Base-by-base conservation (phyloP, 257 asterid genomes). In the Misopates orontium region DNA sequence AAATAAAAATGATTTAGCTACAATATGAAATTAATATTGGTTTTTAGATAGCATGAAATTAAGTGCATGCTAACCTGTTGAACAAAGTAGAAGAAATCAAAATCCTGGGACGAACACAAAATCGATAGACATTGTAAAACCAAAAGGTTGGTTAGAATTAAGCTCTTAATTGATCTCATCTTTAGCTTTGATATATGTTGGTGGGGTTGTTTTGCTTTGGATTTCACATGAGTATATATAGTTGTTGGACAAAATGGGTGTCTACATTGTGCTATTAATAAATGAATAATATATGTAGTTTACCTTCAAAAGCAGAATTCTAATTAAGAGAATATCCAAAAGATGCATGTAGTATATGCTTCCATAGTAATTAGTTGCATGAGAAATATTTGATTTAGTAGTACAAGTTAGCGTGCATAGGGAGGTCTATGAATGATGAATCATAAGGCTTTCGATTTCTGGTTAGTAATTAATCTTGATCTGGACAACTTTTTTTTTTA, bases 81-180 rank as follows among this genome's bases (percentile, higher is more conserved):
- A 58, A 81, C 90, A 17, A 89, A 83, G 76, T 87, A 87, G 85
- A 83, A 87, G 83, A 89, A 88, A 71, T 86, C 95, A 19, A 86
- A 88, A 66, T 76, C 85, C 50, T 78, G 82, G 14, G 83, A 78
- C 23, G 76, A 71, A 66, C 79, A 73, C 39, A 68, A 25, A 47
- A 74, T 23, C 5, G 75, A 59, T 0, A 71, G 59, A 42, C 71
- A 80, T 28, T 64, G 79, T 9, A 80, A 60, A 16, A 77, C 67
- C 55, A 81, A 40, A 13, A 87, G 55, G 25, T 59, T 67, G 72
- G 79, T 17, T 62, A 75, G 10, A 23, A 70, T 14, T 17, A 66
- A 45, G 39, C 55, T 67, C 64, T 40, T 65, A 45, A 67, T 10
- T 36, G 42, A 58, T 57, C 17, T 53, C 72, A 72, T 57, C 16